These are phyloP conservation scores for Fusarium torreyae DNA, from an alignment of 2,329 filamentous ascomycete genomes.

Conservation along the genomic window DNA sequence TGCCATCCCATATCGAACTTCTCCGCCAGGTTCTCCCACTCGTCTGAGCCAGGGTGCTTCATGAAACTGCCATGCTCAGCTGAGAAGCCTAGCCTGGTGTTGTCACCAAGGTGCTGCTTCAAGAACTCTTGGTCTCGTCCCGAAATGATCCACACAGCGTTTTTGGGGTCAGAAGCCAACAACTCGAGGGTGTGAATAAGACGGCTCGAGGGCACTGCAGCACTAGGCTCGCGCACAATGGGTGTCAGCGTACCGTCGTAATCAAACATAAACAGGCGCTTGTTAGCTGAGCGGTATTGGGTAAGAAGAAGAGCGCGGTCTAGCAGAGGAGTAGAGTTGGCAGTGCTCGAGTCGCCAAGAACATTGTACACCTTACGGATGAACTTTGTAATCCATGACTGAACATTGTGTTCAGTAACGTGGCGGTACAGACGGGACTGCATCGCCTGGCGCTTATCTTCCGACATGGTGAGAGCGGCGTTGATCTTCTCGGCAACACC, in stretches of 20 bases:
- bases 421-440: constrained; percentile 85
- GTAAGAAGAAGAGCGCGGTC: constrained; percentile 80
- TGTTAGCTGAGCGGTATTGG: constrained; percentile 81
- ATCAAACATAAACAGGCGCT: constrained; percentile 97
- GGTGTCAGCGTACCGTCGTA: constrained; percentile 97
- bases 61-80: constrained; percentile 98
- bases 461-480: constrained; percentile 82
- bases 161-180: constrained; percentile 83
- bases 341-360: constrained; percentile 81
- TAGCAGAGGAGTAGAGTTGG: constrained; percentile 83
- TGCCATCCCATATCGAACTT: constrained; percentile 95
- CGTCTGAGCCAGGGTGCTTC: constrained; percentile 79
- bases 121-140: constrained; percentile 94
- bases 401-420: constrained; percentile 88
- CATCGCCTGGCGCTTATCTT: constrained; percentile 75
- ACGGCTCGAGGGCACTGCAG: constrained; percentile 88
- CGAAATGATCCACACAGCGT: constrained; percentile 98
- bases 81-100: constrained; percentile 89
- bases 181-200: constrained; percentile 85
- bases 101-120: constrained; percentile 92
- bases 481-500: constrained; percentile 90
- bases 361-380: constrained; percentile 85
- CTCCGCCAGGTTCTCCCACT: constrained; percentile 92
- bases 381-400: constrained; percentile 87
- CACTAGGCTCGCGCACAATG: constrained; percentile 91